phyloP scores from a whole-genome alignment of 1,139 yeast genomes.

The Candida frijolesensis region DNA sequence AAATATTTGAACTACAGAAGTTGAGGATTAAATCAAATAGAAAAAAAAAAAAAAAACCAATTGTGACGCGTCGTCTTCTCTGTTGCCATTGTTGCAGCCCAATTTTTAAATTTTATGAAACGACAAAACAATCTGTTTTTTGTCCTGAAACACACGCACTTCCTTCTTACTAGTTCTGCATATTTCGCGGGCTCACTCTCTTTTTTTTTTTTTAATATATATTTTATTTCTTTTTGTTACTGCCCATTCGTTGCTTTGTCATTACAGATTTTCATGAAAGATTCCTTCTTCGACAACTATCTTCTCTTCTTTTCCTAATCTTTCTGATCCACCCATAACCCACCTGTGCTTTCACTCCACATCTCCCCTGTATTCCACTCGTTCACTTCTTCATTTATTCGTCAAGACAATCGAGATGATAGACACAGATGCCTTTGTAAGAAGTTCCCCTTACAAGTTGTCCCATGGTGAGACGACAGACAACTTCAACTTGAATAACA shows the following conservation, averaged over 20 bases:
- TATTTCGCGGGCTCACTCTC: not conserved
- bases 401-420: conserved; percentile 26
- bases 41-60: not conserved
- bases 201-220: not conserved
- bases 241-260: not conserved
- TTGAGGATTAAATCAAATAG: not conserved
- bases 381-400: not conserved
- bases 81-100: not conserved
- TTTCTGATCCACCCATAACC: not conserved
- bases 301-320: not conserved
- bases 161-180: not conserved
- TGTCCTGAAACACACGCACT: conserved; percentile 4
- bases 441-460: conserved; percentile 41
- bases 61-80: not conserved
- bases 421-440: conserved; percentile 36
- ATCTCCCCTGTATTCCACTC: not conserved
- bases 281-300: not conserved
- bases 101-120: not conserved
- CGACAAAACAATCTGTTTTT: not conserved
- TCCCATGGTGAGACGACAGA: conserved; percentile 29
- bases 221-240: not conserved
- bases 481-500: conserved; percentile 34
- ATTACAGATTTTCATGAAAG: not conserved
- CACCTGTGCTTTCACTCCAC: not conserved
- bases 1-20: not conserved